Base-by-base conservation (phyloP, 495 filamentous ascomycete genomes). In the Talaromyces liani region DNA sequence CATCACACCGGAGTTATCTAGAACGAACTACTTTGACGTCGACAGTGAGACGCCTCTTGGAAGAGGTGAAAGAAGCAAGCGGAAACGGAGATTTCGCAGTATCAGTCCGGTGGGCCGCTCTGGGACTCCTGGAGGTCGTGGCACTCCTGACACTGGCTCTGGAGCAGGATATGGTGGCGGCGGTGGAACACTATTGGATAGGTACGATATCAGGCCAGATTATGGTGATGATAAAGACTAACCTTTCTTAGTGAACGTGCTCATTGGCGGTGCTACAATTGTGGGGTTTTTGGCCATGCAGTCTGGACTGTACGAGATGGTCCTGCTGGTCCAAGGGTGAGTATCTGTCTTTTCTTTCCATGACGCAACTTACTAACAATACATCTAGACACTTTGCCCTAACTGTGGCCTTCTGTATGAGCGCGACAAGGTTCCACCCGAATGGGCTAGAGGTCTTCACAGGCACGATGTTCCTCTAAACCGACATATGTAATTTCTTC, bases 251-350 rank as follows among this genome's bases (percentile, higher is more conserved):
- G 84, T 75, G 94, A 99, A 79, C 82, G 93, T 64, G 77, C 83
- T 64, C 87, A 81, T 59, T 99, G 94, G 94, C 84, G 92, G 51
- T 99, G 94, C 78, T 75, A 77, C n/a, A 93, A 97, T 73, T 99
- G 94, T 73, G 80, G 78, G 66, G 86, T 97, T 6, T 91, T 91
- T 84, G 94, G 95, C 33, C 87, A 87, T 34, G 87, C 91, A 6
- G 90, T 96, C 27, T 99, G 94, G 95, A 92, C 88, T 61, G 93
- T 97, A 9, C 77, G 93, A 70, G 94, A 99, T 70, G 94, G 94
- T 24, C 94, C 94, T 18, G 78, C 82, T 66, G 94, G 93, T 53
- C 83, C 87, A 61, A 87, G 91, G 73, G 93, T 97, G 83, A 82
- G 60, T 62, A 18, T 58, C 10, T 5, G 0, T 57, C 27, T 47